phyloP scores from a whole-genome alignment of 768 basidiomycete genomes.

The Leccinum pellstonianum region DNA sequence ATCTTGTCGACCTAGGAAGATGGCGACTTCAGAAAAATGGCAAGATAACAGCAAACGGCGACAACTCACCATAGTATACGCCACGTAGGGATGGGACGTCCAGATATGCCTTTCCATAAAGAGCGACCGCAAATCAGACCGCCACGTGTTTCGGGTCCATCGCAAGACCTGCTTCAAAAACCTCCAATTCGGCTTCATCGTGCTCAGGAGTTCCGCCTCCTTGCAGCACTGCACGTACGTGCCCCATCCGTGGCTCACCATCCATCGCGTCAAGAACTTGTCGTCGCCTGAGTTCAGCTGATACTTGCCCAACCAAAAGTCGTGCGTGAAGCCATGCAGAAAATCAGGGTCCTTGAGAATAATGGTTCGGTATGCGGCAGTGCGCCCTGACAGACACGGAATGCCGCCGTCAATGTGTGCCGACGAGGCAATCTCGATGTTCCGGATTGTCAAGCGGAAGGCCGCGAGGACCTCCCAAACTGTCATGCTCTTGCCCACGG shows the following conservation, averaged over 20 bases:
- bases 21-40: slow-evolving; percentile 4
- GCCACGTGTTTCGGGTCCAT: slow-evolving; percentile 95
- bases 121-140: slow-evolving; percentile 82
- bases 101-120: slow-evolving; percentile 89
- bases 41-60: neutral
- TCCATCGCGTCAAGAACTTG: slow-evolving; percentile 94
- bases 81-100: slow-evolving; percentile 76
- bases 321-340: slow-evolving; percentile 89
- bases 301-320: slow-evolving; percentile 92
- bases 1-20: slow-evolving; percentile 72
- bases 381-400: slow-evolving; percentile 89
- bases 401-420: slow-evolving; percentile 93
- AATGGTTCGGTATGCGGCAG: slow-evolving; percentile 90
- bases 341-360: slow-evolving; percentile 96
- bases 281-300: slow-evolving; percentile 93
- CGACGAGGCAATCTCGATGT: slow-evolving; percentile 86
- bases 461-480: slow-evolving; percentile 96
- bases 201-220: slow-evolving; percentile 82
- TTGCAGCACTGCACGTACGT: slow-evolving; percentile 90
- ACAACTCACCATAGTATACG: slow-evolving; percentile 73
- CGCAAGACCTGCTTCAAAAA: slow-evolving; percentile 92
- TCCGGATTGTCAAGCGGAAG: slow-evolving; percentile 88
- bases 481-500: slow-evolving; percentile 75
- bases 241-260: slow-evolving; percentile 93
- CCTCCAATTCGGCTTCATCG: slow-evolving; percentile 97